Evolutionary conservation across 2,329 filamentous ascomycete genomes (phyloP).

Genomic region (Dothideomycetes sp.): DNA sequence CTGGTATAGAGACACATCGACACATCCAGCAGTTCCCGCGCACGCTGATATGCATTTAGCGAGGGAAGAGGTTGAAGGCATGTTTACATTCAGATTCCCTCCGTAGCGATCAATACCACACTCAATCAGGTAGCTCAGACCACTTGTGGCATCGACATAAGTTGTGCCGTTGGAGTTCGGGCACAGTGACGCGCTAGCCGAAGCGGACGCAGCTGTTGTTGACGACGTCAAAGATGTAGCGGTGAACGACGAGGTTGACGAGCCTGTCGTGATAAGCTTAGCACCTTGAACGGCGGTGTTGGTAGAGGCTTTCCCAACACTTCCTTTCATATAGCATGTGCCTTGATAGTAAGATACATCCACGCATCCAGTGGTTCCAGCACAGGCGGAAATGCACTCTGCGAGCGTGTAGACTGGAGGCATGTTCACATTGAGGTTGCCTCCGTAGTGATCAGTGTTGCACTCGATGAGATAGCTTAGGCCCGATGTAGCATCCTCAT

Average conservation of each 20-base stretch:
- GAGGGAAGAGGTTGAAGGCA: conserved; percentile 10
- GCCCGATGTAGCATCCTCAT: conserved; percentile 12
- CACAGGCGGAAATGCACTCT: conserved; percentile 15
- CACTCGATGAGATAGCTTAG: conserved; percentile 17
- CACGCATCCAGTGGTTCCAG: conserved; percentile 13
- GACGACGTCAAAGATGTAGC: neutral
- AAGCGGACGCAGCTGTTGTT: conserved; percentile 3
- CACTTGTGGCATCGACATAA: conserved; percentile 12
- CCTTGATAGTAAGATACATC: conserved; percentile 16
- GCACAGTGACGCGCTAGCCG: conserved; percentile 8
- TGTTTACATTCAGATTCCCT: conserved; percentile 20
- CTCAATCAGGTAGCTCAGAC: conserved; percentile 15
- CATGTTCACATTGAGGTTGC: conserved; percentile 18
- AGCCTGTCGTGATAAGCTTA: conserved; percentile 7
- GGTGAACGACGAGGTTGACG: conserved; percentile 1
- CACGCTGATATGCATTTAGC: conserved; percentile 15
- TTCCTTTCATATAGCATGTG: conserved; percentile 19
- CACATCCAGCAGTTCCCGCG: conserved; percentile 12
- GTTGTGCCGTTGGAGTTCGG: conserved; percentile 13
- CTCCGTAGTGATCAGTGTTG: conserved; percentile 17
- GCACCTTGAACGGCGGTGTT: conserved; percentile 11
- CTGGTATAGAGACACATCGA: conserved; percentile 16
- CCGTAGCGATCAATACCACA: conserved; percentile 18
- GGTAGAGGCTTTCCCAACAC: conserved; percentile 9
- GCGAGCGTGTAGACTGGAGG: conserved; percentile 11